Evolutionary conservation across 2,329 filamentous ascomycete genomes (phyloP).

Genomic region (Lojkania enalia): DNA sequence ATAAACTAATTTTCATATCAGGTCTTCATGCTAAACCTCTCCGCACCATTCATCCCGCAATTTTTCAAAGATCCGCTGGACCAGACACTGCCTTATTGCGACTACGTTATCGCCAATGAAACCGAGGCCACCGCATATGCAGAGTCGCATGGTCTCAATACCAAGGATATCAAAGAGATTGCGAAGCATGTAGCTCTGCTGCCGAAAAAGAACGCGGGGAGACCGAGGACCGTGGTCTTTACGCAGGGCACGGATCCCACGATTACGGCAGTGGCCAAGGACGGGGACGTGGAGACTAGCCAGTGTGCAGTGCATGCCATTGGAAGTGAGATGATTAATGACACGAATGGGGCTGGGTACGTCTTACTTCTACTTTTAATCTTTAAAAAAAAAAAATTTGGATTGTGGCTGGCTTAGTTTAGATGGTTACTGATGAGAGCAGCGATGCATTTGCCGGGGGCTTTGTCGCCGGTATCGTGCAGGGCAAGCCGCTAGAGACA

Average conservation of each 20-base stretch:
- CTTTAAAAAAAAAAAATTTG: too few species aligned
- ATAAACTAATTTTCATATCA: too few species aligned
- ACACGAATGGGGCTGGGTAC: conserved; percentile 89
- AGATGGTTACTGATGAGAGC: not conserved
- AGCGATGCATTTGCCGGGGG: conserved; percentile 95
- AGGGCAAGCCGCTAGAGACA: conserved; percentile 78
- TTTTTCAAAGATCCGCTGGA: conserved; percentile 98
- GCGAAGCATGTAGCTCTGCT: conserved; percentile 82
- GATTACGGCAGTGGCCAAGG: conserved; percentile 74
- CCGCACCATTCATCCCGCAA: conserved; percentile 91
- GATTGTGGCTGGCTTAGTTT: not conserved
- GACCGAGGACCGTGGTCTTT: conserved; percentile 84
- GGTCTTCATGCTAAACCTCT: conserved; percentile 85
- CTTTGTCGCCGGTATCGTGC: conserved; percentile 84
- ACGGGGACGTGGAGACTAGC: conserved; percentile 66
- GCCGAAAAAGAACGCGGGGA: conserved; percentile 87
- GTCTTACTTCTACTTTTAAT: too few species aligned
- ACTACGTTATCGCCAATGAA: conserved; percentile 97
- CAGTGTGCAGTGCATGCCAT: conserved; percentile 83
- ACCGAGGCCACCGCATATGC: conserved; percentile 89
- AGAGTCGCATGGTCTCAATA: conserved; percentile 73
- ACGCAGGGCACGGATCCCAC: conserved; percentile 95
- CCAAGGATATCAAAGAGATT: conserved; percentile 80
- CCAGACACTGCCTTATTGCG: conserved; percentile 84
- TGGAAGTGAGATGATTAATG: conserved; percentile 76